Evolutionary conservation across 495 filamentous ascomycete species (phyloP).

Genomic region (Hypomontagnella monticulosa): DNA sequence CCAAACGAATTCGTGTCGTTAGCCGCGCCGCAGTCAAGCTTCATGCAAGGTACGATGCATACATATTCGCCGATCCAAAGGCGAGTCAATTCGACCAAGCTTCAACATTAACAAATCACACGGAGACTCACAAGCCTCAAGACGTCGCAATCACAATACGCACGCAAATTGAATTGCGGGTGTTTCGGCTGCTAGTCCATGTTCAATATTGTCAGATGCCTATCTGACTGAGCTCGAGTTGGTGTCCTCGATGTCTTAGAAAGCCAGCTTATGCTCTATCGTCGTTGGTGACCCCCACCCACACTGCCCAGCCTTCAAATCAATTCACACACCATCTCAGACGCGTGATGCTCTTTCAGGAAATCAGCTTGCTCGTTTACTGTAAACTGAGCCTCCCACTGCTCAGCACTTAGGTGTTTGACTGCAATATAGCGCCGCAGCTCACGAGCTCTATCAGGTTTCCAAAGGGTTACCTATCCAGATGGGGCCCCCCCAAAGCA

Average conservation of each 20-base stretch:
- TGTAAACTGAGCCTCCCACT: slow-evolving; percentile 35
- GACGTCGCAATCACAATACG: slow-evolving; percentile 37
- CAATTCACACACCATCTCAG: slow-evolving; percentile 44
- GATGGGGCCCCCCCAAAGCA: slow-evolving; percentile 23
- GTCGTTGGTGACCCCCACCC: slow-evolving; percentile 33
- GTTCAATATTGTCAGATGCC: slow-evolving; percentile 47
- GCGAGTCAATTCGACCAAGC: slow-evolving; percentile 40
- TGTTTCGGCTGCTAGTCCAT: slow-evolving; percentile 32
- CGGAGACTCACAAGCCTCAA: slow-evolving; percentile 33
- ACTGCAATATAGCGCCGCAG: slow-evolving; percentile 30
- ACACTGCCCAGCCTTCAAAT: slow-evolving; percentile 33
- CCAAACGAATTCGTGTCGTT: slow-evolving; percentile 30
- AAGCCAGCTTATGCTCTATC: slow-evolving; percentile 42
- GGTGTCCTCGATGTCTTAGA: slow-evolving; percentile 43
- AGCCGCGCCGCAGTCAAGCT: slow-evolving; percentile 33
- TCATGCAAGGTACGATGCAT: slow-evolving; percentile 46
- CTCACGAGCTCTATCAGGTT: slow-evolving; percentile 36
- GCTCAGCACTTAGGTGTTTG: slow-evolving; percentile 41
- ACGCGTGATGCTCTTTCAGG: slow-evolving; percentile 42
- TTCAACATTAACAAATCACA: slow-evolving; percentile 41
- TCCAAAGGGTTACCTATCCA: slow-evolving; percentile 30
- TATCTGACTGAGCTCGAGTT: slow-evolving; percentile 29
- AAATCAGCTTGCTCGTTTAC: slow-evolving; percentile 33
- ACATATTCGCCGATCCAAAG: slow-evolving; percentile 33
- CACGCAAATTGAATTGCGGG: slow-evolving; percentile 23